A percentile compares a stretch with the other conserved stretches of the same genome.
Conservation (phyloP, 441 rosid species). For the Lepidium campestre region DNA sequence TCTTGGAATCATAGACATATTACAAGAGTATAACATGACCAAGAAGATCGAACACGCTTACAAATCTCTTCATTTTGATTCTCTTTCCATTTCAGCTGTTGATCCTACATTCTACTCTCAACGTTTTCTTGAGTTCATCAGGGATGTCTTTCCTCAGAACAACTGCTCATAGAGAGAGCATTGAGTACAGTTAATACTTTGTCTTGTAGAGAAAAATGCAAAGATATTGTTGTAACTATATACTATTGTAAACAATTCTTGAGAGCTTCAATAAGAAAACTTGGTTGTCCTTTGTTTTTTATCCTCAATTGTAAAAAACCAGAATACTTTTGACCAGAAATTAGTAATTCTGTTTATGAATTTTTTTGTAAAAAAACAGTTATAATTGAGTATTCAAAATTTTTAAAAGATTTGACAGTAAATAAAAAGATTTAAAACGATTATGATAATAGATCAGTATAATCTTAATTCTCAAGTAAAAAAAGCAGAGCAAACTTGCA, state of each 20-base stretch:
- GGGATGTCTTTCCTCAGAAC: constrained; percentile 66
- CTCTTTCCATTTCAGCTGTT: constrained; percentile 76
- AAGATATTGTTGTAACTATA: constrained; percentile 6
- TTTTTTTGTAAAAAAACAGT: too few relatives aligned
- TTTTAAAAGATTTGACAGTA: too few relatives aligned
- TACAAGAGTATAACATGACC: constrained; percentile 86
- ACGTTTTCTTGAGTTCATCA: constrained; percentile 81
- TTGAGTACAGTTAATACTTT: constrained; percentile 16
- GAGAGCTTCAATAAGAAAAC: background rate
- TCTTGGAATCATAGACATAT: constrained; percentile 83
- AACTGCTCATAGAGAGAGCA: background rate
- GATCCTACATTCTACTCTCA: constrained; percentile 84
- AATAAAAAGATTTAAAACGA: too few relatives aligned
- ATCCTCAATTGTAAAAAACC: too few relatives aligned
- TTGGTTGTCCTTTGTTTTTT: too few relatives aligned
- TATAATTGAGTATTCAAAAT: too few relatives aligned
- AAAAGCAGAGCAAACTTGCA: too few relatives aligned
- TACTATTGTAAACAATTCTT: constrained; percentile 2
- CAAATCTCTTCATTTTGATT: constrained; percentile 88
- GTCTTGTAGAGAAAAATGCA: constrained; percentile 4
- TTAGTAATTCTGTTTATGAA: too few relatives aligned
- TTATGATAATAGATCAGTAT: too few relatives aligned
- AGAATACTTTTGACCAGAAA: too few relatives aligned
- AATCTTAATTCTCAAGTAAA: too few relatives aligned
- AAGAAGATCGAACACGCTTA: constrained; percentile 93